These are phyloP conservation scores for Centella asiatica DNA, from an alignment of 129 eudicot genomes.

Conservation along the genomic window DNA sequence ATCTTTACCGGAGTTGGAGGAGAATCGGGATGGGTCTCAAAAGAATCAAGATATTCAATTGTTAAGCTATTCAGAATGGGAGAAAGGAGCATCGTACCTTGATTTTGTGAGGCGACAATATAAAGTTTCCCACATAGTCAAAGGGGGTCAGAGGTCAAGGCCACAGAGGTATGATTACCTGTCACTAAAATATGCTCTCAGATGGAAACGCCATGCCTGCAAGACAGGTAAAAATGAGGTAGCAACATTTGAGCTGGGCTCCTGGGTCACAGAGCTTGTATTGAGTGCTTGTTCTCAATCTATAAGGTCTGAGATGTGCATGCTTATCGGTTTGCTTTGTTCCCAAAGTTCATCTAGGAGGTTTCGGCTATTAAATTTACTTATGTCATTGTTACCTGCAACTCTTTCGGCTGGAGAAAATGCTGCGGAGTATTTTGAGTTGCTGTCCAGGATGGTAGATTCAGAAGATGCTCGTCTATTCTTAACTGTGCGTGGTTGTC, in stretches of 20 bases:
- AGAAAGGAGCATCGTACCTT: constrained; percentile 92
- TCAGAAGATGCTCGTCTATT: constrained; percentile 97
- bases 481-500: constrained; percentile 91
- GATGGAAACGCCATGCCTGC: constrained; percentile 80
- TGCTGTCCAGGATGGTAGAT: constrained; percentile 88
- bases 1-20: constrained; percentile 49
- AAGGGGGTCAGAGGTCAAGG: constrained; percentile 57
- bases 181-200: constrained; percentile 78
- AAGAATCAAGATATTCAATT: constrained; percentile 80
- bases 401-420: constrained; percentile 96
- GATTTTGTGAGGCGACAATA: constrained; percentile 96
- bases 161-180: constrained; percentile 68
- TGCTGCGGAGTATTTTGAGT: constrained; percentile 93
- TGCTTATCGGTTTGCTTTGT: constrained; percentile 82
- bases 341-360: constrained; percentile 85
- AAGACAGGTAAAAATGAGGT: constrained; percentile 50
- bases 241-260: constrained; percentile 85
- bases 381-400: constrained; percentile 88
- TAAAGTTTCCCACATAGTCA: constrained; percentile 65
- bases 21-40: constrained; percentile 67
- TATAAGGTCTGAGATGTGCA: constrained; percentile 97
- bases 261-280: constrained; percentile 97
- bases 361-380: constrained; percentile 67
- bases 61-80: constrained; percentile 95
- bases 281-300: constrained; percentile 99